These are phyloP conservation scores for Euphorbia tirucalli DNA, from an alignment of 345 rosid species.

Conservation along the genomic window DNA sequence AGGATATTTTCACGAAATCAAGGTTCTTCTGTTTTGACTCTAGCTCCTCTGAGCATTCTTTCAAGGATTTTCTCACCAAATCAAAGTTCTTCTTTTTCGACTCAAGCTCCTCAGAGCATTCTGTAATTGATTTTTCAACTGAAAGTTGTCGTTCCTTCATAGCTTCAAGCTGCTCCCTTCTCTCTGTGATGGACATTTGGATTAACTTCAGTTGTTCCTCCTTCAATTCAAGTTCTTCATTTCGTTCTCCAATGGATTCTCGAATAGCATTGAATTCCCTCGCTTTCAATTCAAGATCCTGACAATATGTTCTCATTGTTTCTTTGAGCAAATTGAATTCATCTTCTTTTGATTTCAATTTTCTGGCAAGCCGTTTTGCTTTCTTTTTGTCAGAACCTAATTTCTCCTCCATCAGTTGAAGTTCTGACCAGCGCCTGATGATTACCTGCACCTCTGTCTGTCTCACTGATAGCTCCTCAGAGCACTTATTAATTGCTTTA, in stretches of 20 bases:
- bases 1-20: not conserved
- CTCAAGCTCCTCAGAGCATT: slow-evolving; percentile 10
- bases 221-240: slow-evolving; percentile 5
- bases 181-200: slow-evolving; percentile 16
- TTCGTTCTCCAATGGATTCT: not conserved
- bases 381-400: slow-evolving; percentile 15
- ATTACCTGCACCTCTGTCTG: not conserved
- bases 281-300: slow-evolving; percentile 24
- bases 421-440: not conserved
- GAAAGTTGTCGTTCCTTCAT: not conserved
- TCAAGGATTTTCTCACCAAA: not conserved
- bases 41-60: slow-evolving; percentile 4
- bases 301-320: not conserved
- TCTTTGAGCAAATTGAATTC: slow-evolving; percentile 19
- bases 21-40: slow-evolving; percentile 27
- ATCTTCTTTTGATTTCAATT: slow-evolving; percentile 25
- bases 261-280: slow-evolving; percentile 22
- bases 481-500: not conserved
- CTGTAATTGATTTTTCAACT: not conserved
- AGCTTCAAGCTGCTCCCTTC: slow-evolving; percentile 12
- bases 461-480: slow-evolving; percentile 17
- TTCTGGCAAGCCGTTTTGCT: slow-evolving; percentile 1
- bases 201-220: not conserved
- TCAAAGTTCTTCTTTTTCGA: slow-evolving; percentile 4
- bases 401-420: slow-evolving; percentile 23